Evolutionary conservation across 2,329 filamentous ascomycete species (phyloP).

Genomic region (Corinectria fuckeliana): DNA sequence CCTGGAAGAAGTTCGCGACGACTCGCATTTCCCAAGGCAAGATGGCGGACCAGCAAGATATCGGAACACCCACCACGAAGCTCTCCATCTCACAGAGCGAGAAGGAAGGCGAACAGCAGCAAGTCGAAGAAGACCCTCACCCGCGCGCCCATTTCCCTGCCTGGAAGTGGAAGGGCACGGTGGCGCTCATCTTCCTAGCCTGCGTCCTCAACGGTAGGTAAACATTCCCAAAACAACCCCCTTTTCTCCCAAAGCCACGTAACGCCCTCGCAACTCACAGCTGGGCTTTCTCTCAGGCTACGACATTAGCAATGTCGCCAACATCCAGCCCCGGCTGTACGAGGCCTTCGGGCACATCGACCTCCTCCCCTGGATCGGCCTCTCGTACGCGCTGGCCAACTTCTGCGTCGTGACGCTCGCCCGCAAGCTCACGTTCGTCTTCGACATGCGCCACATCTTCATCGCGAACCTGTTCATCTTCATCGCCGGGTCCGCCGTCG

Average conservation of each 20-base stretch:
- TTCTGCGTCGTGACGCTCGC: slow-evolving; percentile 44
- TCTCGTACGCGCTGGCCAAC: slow-evolving; percentile 45
- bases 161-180: slow-evolving; percentile 18
- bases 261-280: neutral
- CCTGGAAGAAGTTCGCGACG: neutral
- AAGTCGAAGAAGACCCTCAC: slow-evolving; percentile 1
- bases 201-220: slow-evolving; percentile 19
- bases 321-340: slow-evolving; percentile 65
- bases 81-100: slow-evolving; percentile 11
- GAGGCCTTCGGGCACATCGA: slow-evolving; percentile 51
- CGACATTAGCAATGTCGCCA: slow-evolving; percentile 55
- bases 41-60: slow-evolving; percentile 11
- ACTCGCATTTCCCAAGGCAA: neutral
- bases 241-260: neutral
- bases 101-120: neutral
- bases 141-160: slow-evolving; percentile 10
- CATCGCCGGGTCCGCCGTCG: slow-evolving; percentile 38
- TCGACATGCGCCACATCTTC: slow-evolving; percentile 41
- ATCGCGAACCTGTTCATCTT: slow-evolving; percentile 37
- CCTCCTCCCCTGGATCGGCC: slow-evolving; percentile 48
- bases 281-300: slow-evolving; percentile 41
- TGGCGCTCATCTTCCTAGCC: slow-evolving; percentile 11
- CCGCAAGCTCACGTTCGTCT: slow-evolving; percentile 42
- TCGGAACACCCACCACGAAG: slow-evolving; percentile 3
- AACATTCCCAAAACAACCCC: no score